Evolutionary conservation across 495 filamentous ascomycete species (phyloP), one percentile per base, ranked within the genome.

Genomic region (Stereocaulon alpinum): DNA sequence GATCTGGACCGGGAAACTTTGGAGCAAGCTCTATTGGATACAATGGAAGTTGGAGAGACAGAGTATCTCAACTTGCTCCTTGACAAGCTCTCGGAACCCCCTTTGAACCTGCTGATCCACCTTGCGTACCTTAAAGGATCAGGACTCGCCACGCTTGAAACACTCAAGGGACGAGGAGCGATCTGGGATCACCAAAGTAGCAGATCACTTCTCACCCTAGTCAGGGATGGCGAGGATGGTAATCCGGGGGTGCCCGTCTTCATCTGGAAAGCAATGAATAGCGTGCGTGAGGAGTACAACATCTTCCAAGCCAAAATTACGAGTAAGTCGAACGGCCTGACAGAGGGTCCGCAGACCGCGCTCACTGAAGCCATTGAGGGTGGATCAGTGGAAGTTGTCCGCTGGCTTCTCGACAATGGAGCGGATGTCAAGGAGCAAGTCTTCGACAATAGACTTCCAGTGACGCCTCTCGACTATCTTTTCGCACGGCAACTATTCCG

Each of bases 51-150:
- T 4, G 53, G 53, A 44, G 40, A 56, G 4, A 44, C 40, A 14
- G 53, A 56, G 4, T 56, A 40, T 40, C 30, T 56, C 4, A 20
- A 43, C 10, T 12, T 18, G n/a, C 40, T 56, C 14, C 40, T 56
- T 20, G 53, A 56, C 29, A 40, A 24, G 20, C 14, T 56, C 22
- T 9, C 4, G 10, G 40, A 56, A 56, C 20, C 53, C 22, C 53
- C 53, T 11, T 40, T 56, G 37, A 56, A 56, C 24, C 41, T 56
- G 14, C 41, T 56, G 14, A 44, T 56, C n/a, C 53, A 56, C 41
- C 12, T 56, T n/a, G 53, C 53, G 27, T 56, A 56, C 27, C 53
- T 56, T 17, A 56, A 29, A 22, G 53, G 53, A n/a, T 56, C 53
- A 11, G 32, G 43, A 3, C 22, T 29, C 11, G 30, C 29, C 15